A percentile compares a stretch with the other conserved stretches of the same genome.
Evolutionary conservation across 495 filamentous ascomycete genomes (phyloP).

Genomic region (Xylaria intraflava): DNA sequence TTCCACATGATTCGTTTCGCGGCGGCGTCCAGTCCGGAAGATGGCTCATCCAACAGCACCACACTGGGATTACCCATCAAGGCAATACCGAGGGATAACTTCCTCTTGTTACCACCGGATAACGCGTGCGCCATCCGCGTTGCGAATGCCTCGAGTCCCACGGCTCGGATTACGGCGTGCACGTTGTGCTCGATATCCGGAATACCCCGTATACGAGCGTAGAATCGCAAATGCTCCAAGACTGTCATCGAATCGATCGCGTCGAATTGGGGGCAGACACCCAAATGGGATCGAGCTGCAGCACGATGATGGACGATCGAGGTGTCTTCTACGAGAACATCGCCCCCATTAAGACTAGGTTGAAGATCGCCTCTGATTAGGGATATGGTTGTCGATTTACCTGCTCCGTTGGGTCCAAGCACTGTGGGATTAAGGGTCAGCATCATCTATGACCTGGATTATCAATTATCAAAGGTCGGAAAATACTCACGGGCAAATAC

Average conservation of each 20-base stretch:
- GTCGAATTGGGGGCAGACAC: slow-evolving; percentile 73
- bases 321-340: slow-evolving; percentile 68
- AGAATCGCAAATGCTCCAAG: slow-evolving; percentile 65
- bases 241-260: slow-evolving; percentile 65
- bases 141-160: slow-evolving; percentile 53
- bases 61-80: slow-evolving; percentile 71
- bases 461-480: not conserved
- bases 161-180: slow-evolving; percentile 48
- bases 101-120: slow-evolving; percentile 68
- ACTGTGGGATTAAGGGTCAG: slow-evolving; percentile 29
- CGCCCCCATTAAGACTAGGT: slow-evolving; percentile 52
- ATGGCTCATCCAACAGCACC: slow-evolving; percentile 65
- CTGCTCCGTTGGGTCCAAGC: slow-evolving; percentile 82
- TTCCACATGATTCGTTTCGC: slow-evolving; percentile 73
- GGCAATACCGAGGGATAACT: slow-evolving; percentile 67
- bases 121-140: slow-evolving; percentile 58
- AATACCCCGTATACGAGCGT: slow-evolving; percentile 64
- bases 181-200: slow-evolving; percentile 58
- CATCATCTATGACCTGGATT: not conserved
- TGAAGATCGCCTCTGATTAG: slow-evolving; percentile 78
- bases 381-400: slow-evolving; percentile 79
- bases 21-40: slow-evolving; percentile 63
- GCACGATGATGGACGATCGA: slow-evolving; percentile 59
- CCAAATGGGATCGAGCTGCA: slow-evolving; percentile 61
- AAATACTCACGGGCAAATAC: slow-evolving; percentile 55